Base-by-base conservation (phyloP, 2,329 filamentous ascomycete genomes). In the Cordyceps pruinosa region DNA sequence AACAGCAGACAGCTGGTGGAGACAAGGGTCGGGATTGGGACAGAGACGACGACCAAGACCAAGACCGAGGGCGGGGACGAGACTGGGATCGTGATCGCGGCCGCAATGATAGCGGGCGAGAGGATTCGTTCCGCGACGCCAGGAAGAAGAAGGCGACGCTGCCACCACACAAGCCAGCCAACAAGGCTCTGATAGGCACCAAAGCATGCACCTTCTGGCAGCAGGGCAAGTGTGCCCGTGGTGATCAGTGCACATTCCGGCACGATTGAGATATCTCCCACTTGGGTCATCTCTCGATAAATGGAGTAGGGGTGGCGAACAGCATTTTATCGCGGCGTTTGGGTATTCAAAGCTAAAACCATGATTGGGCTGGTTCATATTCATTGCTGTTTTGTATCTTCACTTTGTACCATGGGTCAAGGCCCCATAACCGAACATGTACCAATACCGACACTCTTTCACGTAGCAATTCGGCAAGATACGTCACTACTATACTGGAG, bases 221-320 rank as follows among this genome's bases (percentile, higher is more conserved):
- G 58, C 82, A 87, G 66, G 87, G 87, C 15, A 85, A 85, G 66
- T 90, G 87, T 71, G 83, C 82, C 7, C 86, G 89, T 67, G 87
- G 87, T 23, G 85, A 87, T 35, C 84, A 84, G 65, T 90, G 87
- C 73, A 89, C 87, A 2, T 90, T 87, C 69, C 79, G 86, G 57
- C 87, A 90, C 66, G 85, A 88, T 50, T 73, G 57, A 56, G 23
- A 4, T 6, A 19, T 52, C 6, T 12, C 15, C 10, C 10, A n/a
- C n/a, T n/a, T 19, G 2, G 26, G 9, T 8, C n/a, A 6, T 57
- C n/a, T 44, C 30, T 49, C 8, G 42, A 25, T 47, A 28, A 32
- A 23, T 21, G 37, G 44, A 47, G 26, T 3, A 49, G 12, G 41
- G 32, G 25, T 34, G 23, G n/a, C 21, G 21, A 35, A 35, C 26